Evolutionary conservation across 129 eudicot species (phyloP), one percentile per base, ranked within the genome.

Genomic region (Pseudognaphalium luteoalbum): DNA sequence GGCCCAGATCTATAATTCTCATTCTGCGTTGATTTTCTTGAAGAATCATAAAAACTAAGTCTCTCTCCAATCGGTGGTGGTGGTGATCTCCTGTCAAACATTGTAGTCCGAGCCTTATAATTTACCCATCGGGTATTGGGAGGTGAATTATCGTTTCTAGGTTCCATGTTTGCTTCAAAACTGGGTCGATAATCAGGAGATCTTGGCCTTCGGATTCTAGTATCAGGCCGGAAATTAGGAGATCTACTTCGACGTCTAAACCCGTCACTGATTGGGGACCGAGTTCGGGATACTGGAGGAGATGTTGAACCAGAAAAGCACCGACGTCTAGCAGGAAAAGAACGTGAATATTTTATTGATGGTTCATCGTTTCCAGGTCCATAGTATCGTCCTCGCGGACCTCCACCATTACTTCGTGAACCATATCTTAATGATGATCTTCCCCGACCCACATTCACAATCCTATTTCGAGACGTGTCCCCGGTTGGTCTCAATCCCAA

Each of bases 191-290:
- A 73, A 70, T 66, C 16, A 22, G 87, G 84, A 12, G 85, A 78
- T 60, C 79, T 42, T 2, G 22, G 71, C 77, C 87, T 34, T 65
- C 72, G 82, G 44, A 76, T 71, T 65, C 87, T 80, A 42, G 59
- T 59, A 60, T 82, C 82, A 17, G 75, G 47, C 10, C 86, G 58
- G 32, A 72, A 78, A 73, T 56, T 65, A 33, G 87, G 85, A 32
- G 87, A 84, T 76, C 87, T 71, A 59, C 87, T 84, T 30, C 80
- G 80, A 11, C 83, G 68, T 59, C 78, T 32, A 83, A 72, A 78
- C 68, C 73, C 62, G 20, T 51, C 57, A 66, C 12, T n/a, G 12
- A 77, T 42, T 19, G 82, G 86, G 58, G 86, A 77, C 10, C 83
- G 87, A 25, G 84, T 71, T 28, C 78, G 79, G 14, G 82, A 41